phyloP scores from a whole-genome alignment of 2,329 filamentous ascomycete species.

The Colletotrichum lentis region DNA sequence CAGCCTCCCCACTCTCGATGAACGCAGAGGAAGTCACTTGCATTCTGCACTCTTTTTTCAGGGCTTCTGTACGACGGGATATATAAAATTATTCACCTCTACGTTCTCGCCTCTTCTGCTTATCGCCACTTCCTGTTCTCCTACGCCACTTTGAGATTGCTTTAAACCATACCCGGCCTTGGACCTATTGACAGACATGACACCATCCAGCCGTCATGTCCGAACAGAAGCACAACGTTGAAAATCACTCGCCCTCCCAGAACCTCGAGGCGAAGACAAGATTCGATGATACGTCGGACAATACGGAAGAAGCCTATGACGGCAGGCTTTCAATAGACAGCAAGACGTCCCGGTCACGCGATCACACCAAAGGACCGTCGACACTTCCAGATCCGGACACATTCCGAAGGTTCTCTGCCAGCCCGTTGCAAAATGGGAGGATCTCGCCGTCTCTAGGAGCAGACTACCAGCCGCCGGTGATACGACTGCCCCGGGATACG shows the following conservation, averaged over 20 bases:
- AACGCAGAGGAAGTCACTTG: not conserved
- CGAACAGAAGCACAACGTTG: conserved; percentile 32
- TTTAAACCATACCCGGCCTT: not conserved
- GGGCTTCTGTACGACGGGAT: not conserved
- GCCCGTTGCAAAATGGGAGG: conserved; percentile 47
- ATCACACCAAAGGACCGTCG: conserved; percentile 36
- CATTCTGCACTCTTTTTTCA: conserved; percentile 8
- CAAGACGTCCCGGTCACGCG: conserved; percentile 39
- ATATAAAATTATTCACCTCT: not conserved
- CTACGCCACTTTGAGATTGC: not conserved
- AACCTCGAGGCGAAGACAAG: conserved; percentile 39
- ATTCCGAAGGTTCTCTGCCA: conserved; percentile 52
- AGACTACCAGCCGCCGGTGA: conserved; percentile 40
- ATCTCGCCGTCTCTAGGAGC: conserved; percentile 39
- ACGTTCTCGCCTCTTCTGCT: not conserved
- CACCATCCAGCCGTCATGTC: conserved; percentile 37
- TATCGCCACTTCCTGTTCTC: not conserved
- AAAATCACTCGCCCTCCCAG: conserved; percentile 40
- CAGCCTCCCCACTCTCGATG: conserved; percentile 25
- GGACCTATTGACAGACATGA: conserved; percentile 17
- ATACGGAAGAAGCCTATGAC: conserved; percentile 41
- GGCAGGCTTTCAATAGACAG: conserved; percentile 43
- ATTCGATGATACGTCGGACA: conserved; percentile 40
- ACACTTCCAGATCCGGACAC: conserved; percentile 45
- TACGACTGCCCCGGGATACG: conserved; percentile 28